Evolutionary conservation across 495 filamentous ascomycete species (phyloP).

Genomic region (Hyaloscypha bicolor): DNA sequence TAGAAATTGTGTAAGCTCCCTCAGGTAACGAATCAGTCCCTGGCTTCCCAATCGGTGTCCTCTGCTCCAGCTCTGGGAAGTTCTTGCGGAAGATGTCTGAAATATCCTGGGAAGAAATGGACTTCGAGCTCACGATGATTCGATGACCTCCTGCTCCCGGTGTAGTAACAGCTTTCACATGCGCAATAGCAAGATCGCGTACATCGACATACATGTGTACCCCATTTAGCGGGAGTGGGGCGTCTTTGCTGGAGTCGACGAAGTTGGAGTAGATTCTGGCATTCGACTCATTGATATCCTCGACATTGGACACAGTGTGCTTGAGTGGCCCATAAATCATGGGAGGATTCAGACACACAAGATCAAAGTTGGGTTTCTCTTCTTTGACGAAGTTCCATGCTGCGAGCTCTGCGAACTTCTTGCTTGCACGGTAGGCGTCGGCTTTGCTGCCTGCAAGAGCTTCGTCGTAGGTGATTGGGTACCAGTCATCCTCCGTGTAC

Average conservation of each 20-base stretch:
- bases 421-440: slow-evolving; percentile 42
- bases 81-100: slow-evolving; percentile 9
- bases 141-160: slow-evolving; percentile 7
- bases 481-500: slow-evolving; percentile 42
- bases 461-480: slow-evolving; percentile 38
- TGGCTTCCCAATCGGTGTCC: slow-evolving; percentile 11
- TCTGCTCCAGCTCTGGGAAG: slow-evolving; percentile 7
- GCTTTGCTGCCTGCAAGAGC: slow-evolving; percentile 36
- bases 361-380: slow-evolving; percentile 18
- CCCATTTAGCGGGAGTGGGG: slow-evolving; percentile 5
- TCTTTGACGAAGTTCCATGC: slow-evolving; percentile 39
- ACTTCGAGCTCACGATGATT: slow-evolving; percentile 6
- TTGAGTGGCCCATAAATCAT: slow-evolving; percentile 15
- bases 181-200: slow-evolving; percentile 12
- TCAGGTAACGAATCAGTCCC: slow-evolving; percentile 4
- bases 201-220: slow-evolving; percentile 14
- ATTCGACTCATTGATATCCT: slow-evolving; percentile 12
- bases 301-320: slow-evolving; percentile 3
- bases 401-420: slow-evolving; percentile 38
- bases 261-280: slow-evolving; percentile 1
- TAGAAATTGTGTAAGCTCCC: background rate
- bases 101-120: slow-evolving; percentile 4
- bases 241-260: slow-evolving; percentile 4
- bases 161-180: slow-evolving; percentile 13
- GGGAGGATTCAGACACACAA: slow-evolving; percentile 3